Evolutionary conservation across 495 filamentous ascomycete genomes (phyloP).

Genomic region (Penicillium cataractarum): DNA sequence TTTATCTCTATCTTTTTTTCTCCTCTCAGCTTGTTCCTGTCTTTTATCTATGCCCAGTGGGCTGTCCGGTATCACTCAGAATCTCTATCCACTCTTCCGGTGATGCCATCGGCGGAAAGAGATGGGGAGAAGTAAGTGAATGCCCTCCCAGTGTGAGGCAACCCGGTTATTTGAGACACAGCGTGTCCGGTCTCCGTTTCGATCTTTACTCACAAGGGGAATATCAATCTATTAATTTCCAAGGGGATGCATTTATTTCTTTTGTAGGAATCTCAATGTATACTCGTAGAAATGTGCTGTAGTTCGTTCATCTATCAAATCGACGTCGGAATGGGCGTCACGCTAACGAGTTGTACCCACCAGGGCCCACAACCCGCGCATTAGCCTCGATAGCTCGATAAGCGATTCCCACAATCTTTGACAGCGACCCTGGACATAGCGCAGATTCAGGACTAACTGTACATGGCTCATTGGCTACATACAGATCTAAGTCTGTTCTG

Average conservation of each 20-base stretch:
- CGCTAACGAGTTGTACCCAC: constrained; percentile 21
- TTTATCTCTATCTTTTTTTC: constrained; percentile 18
- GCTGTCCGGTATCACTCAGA: constrained; percentile 11
- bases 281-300: background rate
- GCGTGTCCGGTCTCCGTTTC: constrained; percentile 6
- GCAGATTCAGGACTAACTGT: background rate
- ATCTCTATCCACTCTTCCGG: background rate
- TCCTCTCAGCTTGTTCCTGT: constrained; percentile 6
- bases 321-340: constrained; percentile 15
- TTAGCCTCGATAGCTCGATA: constrained; percentile 6
- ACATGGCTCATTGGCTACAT: no score
- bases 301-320: no score
- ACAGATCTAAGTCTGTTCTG: no score
- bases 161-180: constrained; percentile 7
- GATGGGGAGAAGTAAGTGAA: background rate
- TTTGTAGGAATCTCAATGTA: background rate
- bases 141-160: background rate
- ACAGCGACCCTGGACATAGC: background rate
- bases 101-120: background rate
- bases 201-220: constrained; percentile 3
- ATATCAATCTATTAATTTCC: constrained; percentile 13
- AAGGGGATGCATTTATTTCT: background rate
- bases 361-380: constrained; percentile 24
- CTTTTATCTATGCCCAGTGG: constrained; percentile 3
- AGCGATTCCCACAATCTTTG: constrained; percentile 5